Conservation (phyloP, 1,284 basidiomycete species). For the Clitocybe nebularis region DNA sequence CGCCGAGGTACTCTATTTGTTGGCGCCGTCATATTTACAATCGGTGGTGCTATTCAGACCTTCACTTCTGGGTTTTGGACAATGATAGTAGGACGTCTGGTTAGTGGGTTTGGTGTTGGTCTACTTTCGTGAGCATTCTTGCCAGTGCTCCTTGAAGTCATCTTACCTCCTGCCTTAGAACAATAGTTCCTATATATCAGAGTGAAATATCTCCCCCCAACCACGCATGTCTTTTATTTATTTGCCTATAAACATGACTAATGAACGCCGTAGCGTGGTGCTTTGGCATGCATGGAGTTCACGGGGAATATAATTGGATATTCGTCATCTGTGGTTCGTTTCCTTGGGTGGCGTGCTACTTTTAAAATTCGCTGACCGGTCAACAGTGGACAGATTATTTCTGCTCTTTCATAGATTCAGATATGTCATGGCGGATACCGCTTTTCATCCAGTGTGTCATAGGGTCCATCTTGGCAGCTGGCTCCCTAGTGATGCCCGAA, state of each 20-base stretch:
- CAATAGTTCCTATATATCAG: conserved; percentile 97
- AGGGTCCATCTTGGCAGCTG: conserved; percentile 77
- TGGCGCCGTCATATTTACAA: conserved; percentile 84
- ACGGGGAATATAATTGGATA: conserved; percentile 94
- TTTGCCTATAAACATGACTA: conserved; percentile 5
- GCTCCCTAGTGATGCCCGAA: conserved; percentile 88
- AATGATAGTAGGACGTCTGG: conserved; percentile 87
- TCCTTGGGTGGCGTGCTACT: no score
- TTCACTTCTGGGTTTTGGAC: conserved; percentile 78
- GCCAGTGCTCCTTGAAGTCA: background rate
- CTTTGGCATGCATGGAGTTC: conserved; percentile 95
- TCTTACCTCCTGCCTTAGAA: conserved; percentile 42
- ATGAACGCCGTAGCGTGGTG: conserved; percentile 60
- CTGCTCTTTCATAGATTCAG: conserved; percentile 82
- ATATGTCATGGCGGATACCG: conserved; percentile 82
- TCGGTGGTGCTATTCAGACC: conserved; percentile 90
- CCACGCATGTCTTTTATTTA: conserved; percentile 55
- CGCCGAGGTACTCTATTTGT: conserved; percentile 84
- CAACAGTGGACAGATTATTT: conserved; percentile 92
- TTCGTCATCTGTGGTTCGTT: conserved; percentile 84
- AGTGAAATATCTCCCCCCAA: conserved; percentile 94
- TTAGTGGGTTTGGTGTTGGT: conserved; percentile 93
- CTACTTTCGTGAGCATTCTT: conserved; percentile 66
- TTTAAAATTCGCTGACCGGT: conserved; percentile 9
- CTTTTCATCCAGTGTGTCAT: conserved; percentile 89